Evolutionary conservation across 164 flowering plant genomes (phyloP).

Genomic region (Aristolochia californica): DNA sequence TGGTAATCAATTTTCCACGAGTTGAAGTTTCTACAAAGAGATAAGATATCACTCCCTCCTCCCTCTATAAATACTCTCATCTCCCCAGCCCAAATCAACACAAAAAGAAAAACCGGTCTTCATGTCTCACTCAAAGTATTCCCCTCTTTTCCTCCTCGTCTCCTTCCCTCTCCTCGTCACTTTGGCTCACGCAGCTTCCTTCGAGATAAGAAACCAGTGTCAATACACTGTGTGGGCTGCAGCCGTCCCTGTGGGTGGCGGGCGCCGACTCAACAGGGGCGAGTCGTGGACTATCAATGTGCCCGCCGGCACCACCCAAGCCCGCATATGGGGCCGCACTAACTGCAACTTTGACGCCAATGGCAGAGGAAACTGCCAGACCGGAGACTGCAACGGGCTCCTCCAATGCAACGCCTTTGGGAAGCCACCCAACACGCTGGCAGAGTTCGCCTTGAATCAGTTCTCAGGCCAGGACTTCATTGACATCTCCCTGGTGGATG

Average conservation of each 20-base stretch:
- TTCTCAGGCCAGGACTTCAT: slow-evolving; percentile 20
- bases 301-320: slow-evolving; percentile 14
- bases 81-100: too few species aligned
- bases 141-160: too few species aligned
- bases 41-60: too few species aligned
- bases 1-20: not conserved
- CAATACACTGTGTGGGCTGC: slow-evolving; percentile 8
- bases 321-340: slow-evolving; percentile 30
- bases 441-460: slow-evolving; percentile 22
- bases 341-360: slow-evolving; percentile 19
- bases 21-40: too few species aligned
- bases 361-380: slow-evolving; percentile 21
- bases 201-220: slow-evolving; percentile 9
- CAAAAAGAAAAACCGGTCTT: too few species aligned
- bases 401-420: slow-evolving; percentile 21
- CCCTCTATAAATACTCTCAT: too few species aligned
- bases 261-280: slow-evolving; percentile 12
- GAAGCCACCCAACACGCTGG: slow-evolving; percentile 21
- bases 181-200: slow-evolving; percentile 15
- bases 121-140: too few species aligned
- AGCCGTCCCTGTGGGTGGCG: slow-evolving; percentile 16
- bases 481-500: slow-evolving; percentile 28
- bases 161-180: not conserved
- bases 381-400: slow-evolving; percentile 22
- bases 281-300: slow-evolving; percentile 12